Conservation (phyloP, 352 stramenopile genomes). For the Pythium apleroticum region DNA sequence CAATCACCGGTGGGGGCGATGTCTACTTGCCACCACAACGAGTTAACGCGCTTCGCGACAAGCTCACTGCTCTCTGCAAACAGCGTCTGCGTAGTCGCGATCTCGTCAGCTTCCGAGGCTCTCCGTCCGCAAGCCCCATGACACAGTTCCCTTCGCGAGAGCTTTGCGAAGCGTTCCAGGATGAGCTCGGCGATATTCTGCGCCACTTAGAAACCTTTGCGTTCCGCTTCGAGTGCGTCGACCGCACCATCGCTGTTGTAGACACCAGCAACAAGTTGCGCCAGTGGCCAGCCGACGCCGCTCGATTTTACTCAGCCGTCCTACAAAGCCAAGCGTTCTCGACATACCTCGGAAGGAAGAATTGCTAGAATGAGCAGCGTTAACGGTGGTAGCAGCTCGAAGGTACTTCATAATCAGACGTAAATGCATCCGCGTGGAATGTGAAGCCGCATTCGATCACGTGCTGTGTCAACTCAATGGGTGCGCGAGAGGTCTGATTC, state of each 20-base stretch:
- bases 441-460: too few species aligned
- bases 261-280: slow-evolving; percentile 41
- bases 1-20: slow-evolving; percentile 48
- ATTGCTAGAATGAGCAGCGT: not conserved
- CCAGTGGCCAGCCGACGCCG: slow-evolving; percentile 37
- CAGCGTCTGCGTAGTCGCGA: slow-evolving; percentile 39
- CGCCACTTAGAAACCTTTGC: slow-evolving; percentile 50
- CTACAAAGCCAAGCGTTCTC: slow-evolving; percentile 66
- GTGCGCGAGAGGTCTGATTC: not conserved
- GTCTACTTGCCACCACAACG: slow-evolving; percentile 38
- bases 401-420: too few species aligned
- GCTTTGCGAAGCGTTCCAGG: slow-evolving; percentile 39
- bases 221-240: slow-evolving; percentile 55
- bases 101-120: slow-evolving; percentile 22
- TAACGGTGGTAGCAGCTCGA: too few species aligned
- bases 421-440: too few species aligned
- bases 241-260: slow-evolving; percentile 43
- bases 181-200: slow-evolving; percentile 45
- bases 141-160: slow-evolving; percentile 26
- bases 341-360: slow-evolving; percentile 31
- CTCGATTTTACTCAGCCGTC: slow-evolving; percentile 44
- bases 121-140: not conserved
- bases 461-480: too few species aligned
- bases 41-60: slow-evolving; percentile 37
- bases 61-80: slow-evolving; percentile 42